Percentiles rank a stretch among this genome's conserved stretches.
phyloP scores from a whole-genome alignment of 1,284 basidiomycete genomes.

The Cryptococcus wingfieldii region DNA sequence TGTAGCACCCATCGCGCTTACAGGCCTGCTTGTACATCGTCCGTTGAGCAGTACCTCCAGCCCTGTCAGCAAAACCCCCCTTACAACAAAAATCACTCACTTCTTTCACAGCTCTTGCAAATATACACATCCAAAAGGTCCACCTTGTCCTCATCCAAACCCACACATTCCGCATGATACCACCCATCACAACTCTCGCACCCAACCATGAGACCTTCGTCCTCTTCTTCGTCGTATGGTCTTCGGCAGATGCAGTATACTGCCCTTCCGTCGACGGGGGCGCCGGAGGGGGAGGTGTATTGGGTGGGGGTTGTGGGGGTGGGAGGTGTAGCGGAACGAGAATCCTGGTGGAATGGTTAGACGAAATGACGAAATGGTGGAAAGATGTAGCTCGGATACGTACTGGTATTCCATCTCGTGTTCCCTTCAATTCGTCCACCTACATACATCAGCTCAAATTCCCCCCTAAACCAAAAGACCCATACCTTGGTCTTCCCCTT shows the following conservation, averaged over 20 bases:
- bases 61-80: not conserved
- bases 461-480: too few relatives aligned
- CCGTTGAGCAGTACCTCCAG: constrained; percentile 26
- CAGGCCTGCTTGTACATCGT: constrained; percentile 39
- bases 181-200: constrained; percentile 48
- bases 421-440: constrained; percentile 21
- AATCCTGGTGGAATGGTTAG: constrained; percentile 1
- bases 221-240: constrained; percentile 34
- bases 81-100: constrained; percentile 14
- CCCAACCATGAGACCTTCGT: constrained; percentile 36
- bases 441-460: not conserved
- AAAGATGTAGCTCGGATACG: not conserved
- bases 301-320: constrained; percentile 1
- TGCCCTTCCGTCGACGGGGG: constrained; percentile 16
- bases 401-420: not conserved
- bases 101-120: constrained; percentile 38
- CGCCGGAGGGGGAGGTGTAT: constrained; percentile 2
- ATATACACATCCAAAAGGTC: constrained; percentile 42
- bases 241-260: constrained; percentile 42
- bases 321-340: not conserved
- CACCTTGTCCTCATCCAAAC: constrained; percentile 32
- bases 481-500: constrained; percentile 24
- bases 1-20: constrained; percentile 36
- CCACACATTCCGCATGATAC: constrained; percentile 43
- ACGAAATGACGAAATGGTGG: too few relatives aligned